Conservation (phyloP, 1,139 yeast species). For the Lodderomyces metapsilosis region DNA sequence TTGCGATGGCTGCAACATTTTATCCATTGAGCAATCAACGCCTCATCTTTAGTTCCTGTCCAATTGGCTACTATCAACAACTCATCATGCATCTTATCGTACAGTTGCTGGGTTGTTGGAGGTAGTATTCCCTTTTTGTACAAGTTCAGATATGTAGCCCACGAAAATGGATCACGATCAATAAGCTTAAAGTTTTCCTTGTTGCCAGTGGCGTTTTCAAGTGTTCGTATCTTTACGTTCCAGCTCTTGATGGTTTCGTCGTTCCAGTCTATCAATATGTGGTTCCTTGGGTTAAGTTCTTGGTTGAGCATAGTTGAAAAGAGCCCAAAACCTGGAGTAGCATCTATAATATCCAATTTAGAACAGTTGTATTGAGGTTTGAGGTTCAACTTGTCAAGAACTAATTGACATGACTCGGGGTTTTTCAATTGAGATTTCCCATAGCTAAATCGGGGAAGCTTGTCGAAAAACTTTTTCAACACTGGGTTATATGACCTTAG, state of each 20-base stretch:
- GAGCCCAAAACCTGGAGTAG: conserved; percentile 58
- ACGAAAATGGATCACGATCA: conserved; percentile 56
- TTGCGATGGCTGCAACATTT: conserved; percentile 66
- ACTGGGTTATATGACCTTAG: conserved; percentile 34
- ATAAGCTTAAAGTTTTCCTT: conserved; percentile 30
- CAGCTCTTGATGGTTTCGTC: conserved; percentile 34
- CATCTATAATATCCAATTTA: conserved; percentile 61
- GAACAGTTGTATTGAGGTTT: conserved; percentile 38
- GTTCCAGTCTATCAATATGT: conserved; percentile 56
- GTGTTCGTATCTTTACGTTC: conserved; percentile 23
- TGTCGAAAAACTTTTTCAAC: conserved; percentile 16
- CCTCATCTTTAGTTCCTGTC: conserved; percentile 57
- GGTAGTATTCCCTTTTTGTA: conserved; percentile 20
- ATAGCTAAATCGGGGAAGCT: conserved; percentile 3
- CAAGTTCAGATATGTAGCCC: conserved; percentile 50
- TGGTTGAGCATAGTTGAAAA: conserved; percentile 56
- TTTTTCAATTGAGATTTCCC: conserved; percentile 16
- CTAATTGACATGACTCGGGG: conserved; percentile 31
- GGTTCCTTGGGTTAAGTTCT: conserved; percentile 56
- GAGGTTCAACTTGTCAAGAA: conserved; percentile 45
- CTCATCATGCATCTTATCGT: conserved; percentile 56
- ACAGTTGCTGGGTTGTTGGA: conserved; percentile 35
- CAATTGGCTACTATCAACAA: conserved; percentile 67
- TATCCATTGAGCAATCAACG: conserved; percentile 73
- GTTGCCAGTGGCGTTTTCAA: conserved; percentile 22